phyloP scores from a whole-genome alignment of 495 filamentous ascomycete species.

The Hypoxylon intermedium region DNA sequence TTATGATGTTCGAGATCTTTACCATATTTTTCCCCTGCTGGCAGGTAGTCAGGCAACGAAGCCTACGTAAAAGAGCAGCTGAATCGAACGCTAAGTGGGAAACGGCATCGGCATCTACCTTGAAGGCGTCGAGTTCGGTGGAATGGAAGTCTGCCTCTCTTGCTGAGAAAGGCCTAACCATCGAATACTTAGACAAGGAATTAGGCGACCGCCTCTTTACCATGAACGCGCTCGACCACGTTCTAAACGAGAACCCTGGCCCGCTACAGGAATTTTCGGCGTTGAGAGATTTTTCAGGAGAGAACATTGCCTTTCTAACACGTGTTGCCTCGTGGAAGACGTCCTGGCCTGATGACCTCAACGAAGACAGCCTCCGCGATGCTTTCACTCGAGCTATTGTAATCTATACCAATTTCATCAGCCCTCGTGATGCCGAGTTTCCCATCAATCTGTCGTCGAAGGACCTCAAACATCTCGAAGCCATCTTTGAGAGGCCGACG shows the following conservation, averaged over 20 bases:
- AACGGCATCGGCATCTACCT: conserved; percentile 17
- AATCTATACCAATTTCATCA: conserved; percentile 62
- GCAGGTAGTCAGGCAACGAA: conserved; percentile 52
- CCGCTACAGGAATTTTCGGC: conserved; percentile 64
- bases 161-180: conserved; percentile 43
- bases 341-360: conserved; percentile 36
- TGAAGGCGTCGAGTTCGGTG: conserved; percentile 30
- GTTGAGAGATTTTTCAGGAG: conserved; percentile 65
- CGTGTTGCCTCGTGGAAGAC: conserved; percentile 60
- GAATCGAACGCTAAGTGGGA: conserved; percentile 36
- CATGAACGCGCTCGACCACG: conserved; percentile 63
- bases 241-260: conserved; percentile 56
- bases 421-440: conserved; percentile 59
- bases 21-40: conserved; percentile 62
- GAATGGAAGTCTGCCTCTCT: conserved; percentile 41
- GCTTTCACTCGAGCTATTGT: conserved; percentile 58
- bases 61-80: conserved; percentile 45
- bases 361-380: conserved; percentile 38
- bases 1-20: conserved; percentile 61
- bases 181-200: conserved; percentile 42
- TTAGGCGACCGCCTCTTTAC: conserved; percentile 50
- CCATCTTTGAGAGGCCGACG: conserved; percentile 56
- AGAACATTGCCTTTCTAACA: conserved; percentile 68
- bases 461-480: conserved; percentile 56
- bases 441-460: conserved; percentile 63